A percentile compares a stretch with the other conserved stretches of the same genome.
phyloP scores from a whole-genome alignment of 352 stramenopile genomes.

The Globisporangium iwayamae region DNA sequence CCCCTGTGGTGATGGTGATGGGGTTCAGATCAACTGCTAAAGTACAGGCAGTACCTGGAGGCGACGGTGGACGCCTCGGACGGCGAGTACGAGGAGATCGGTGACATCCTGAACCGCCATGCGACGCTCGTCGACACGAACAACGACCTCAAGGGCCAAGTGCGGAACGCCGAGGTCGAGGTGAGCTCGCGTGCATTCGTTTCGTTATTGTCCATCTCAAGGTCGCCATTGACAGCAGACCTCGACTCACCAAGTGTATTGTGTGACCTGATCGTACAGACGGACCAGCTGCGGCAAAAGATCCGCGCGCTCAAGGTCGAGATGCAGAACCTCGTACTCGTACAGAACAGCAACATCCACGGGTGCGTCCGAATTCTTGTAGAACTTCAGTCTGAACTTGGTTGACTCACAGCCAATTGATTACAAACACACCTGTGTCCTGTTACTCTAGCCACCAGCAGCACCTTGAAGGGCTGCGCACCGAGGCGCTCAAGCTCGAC shows the following conservation, averaged over 20 bases:
- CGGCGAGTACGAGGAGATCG: slow-evolving; percentile 82
- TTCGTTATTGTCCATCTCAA: not conserved
- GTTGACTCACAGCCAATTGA: not conserved
- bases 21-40: slow-evolving; percentile 55
- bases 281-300: slow-evolving; percentile 69
- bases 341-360: slow-evolving; percentile 85
- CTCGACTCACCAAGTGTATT: not conserved
- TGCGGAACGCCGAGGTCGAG: slow-evolving; percentile 59
- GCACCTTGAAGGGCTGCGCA: slow-evolving; percentile 72
- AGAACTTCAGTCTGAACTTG: not conserved
- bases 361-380: slow-evolving; percentile 17
- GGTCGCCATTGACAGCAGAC: not conserved
- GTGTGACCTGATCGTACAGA: slow-evolving; percentile 19
- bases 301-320: slow-evolving; percentile 77
- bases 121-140: slow-evolving; percentile 87
- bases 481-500: slow-evolving; percentile 77
- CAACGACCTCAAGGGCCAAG: slow-evolving; percentile 78
- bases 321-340: slow-evolving; percentile 79
- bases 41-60: slow-evolving; percentile 85
- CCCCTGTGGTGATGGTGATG: not conserved
- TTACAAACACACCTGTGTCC: not conserved
- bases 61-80: slow-evolving; percentile 78
- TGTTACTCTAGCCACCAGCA: slow-evolving; percentile 49
- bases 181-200: slow-evolving; percentile 11
- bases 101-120: slow-evolving; percentile 82